phyloP scores from a whole-genome alignment of 1,284 basidiomycete species.

The Stygiomarasmius scandens region DNA sequence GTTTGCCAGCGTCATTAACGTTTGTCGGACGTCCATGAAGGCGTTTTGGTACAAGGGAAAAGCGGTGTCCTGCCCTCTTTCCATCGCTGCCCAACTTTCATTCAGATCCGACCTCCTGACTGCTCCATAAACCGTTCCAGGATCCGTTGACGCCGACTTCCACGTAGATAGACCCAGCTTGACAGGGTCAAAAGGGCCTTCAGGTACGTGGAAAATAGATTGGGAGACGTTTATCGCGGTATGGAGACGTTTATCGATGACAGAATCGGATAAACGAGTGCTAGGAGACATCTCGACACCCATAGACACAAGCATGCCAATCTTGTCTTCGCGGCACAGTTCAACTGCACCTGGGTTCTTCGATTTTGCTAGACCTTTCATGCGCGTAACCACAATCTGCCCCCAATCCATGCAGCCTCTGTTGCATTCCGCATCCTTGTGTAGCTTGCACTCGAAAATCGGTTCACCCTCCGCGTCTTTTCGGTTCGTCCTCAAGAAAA shows the following conservation, averaged over 20 bases:
- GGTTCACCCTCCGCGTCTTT: slow-evolving; percentile 15
- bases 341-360: slow-evolving; percentile 6
- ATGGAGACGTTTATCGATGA: slow-evolving; percentile 10
- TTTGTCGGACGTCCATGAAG: slow-evolving; percentile 17
- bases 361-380: slow-evolving; percentile 4
- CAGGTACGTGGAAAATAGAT: slow-evolving; percentile 2
- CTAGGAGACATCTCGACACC: slow-evolving; percentile 9
- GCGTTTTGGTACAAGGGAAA: slow-evolving; percentile 10
- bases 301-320: slow-evolving; percentile 8
- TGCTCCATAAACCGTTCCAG: not conserved
- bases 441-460: slow-evolving; percentile 29
- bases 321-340: slow-evolving; percentile 5
- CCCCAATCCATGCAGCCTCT: slow-evolving; percentile 34
- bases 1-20: slow-evolving; percentile 12
- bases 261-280: slow-evolving; percentile 10
- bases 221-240: slow-evolving; percentile 12
- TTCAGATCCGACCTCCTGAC: slow-evolving; percentile 4
- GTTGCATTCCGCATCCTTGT: slow-evolving; percentile 29
- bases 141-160: not conserved
- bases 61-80: slow-evolving; percentile 1
- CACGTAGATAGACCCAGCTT: not conserved
- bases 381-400: slow-evolving; percentile 13
- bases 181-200: slow-evolving; percentile 8
- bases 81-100: slow-evolving; percentile 3
- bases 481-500: slow-evolving; percentile 25